These are phyloP conservation scores for Neostapfia colusana DNA, from an alignment of 176 grass and related monocot species.

Conservation along the genomic window DNA sequence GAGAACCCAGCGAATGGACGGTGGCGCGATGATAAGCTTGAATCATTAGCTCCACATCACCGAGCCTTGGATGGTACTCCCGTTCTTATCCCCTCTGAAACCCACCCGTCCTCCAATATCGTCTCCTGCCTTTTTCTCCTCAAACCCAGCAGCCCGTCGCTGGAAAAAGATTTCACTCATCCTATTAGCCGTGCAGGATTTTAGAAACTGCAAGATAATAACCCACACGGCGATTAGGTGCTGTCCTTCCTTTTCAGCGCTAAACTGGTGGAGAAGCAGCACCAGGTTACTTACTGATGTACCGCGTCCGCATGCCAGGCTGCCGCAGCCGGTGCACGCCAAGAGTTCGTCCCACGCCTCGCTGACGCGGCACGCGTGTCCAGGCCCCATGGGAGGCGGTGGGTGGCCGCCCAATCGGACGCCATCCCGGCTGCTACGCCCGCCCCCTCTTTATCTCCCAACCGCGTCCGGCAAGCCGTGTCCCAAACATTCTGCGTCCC, in stretches of 20 bases:
- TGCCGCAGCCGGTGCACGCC: not conserved
- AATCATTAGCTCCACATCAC: not conserved
- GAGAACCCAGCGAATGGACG: not conserved
- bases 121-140: not conserved
- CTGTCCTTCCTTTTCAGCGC: not conserved
- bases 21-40: constrained; percentile 8
- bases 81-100: constrained; percentile 18
- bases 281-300: not conserved
- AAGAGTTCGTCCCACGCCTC: not conserved
- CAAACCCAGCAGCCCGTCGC: not conserved
- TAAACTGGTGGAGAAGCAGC: not conserved
- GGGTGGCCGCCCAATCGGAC: not conserved
- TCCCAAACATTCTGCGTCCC: constrained; percentile 27
- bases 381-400: not conserved
- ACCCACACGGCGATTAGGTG: not conserved
- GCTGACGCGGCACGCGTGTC: constrained; percentile 39
- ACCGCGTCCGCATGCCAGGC: constrained; percentile 10
- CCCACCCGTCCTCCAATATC: not conserved
- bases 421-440: not conserved
- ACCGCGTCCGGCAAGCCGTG: constrained; percentile 3
- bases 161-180: not conserved
- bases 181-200: not conserved
- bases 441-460: not conserved
- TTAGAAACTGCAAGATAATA: not conserved
- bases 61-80: not conserved